Evolutionary conservation across 192 early-diverging fungal species (phyloP).

Genomic region (Gonapodya prolifera): DNA sequence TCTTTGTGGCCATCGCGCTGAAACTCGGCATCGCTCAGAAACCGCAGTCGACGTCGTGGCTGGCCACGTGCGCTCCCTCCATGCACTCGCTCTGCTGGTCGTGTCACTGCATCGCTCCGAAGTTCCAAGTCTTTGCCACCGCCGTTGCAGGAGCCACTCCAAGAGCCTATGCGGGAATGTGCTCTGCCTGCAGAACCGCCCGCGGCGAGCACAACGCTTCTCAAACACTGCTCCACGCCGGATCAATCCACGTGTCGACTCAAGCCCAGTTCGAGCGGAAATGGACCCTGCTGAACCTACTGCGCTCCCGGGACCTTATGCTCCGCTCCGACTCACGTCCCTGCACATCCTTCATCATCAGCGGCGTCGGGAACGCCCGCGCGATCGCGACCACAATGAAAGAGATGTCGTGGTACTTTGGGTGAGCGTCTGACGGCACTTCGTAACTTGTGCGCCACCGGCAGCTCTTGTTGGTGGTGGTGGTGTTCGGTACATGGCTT

Average conservation of each 20-base stretch:
- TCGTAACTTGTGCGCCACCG: not conserved
- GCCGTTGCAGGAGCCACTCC: not conserved
- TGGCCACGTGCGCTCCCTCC: not conserved
- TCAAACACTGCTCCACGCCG: too few species aligned
- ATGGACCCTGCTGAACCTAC: not conserved
- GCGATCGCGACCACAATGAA: not conserved
- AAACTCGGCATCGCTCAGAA: not conserved
- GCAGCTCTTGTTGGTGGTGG: too few species aligned
- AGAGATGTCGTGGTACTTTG: not conserved
- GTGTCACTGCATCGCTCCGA: not conserved
- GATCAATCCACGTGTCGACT: too few species aligned
- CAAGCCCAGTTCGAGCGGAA: not conserved
- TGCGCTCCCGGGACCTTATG: not conserved
- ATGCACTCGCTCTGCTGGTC: not conserved
- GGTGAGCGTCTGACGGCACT: too few species aligned
- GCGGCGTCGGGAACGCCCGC: not conserved
- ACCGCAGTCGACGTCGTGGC: not conserved
- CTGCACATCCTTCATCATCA: not conserved
- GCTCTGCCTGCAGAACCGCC: not conserved
- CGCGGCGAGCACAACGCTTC: not conserved
- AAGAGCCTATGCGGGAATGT: not conserved
- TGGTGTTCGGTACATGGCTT: too few species aligned
- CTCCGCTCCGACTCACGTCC: not conserved
- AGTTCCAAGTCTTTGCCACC: not conserved
- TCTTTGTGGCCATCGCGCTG: not conserved